Percentiles rank a stretch among this genome's conserved stretches.
Conservation (phyloP, 805 yeast genomes). For the Yamadazyma sp. region DNA sequence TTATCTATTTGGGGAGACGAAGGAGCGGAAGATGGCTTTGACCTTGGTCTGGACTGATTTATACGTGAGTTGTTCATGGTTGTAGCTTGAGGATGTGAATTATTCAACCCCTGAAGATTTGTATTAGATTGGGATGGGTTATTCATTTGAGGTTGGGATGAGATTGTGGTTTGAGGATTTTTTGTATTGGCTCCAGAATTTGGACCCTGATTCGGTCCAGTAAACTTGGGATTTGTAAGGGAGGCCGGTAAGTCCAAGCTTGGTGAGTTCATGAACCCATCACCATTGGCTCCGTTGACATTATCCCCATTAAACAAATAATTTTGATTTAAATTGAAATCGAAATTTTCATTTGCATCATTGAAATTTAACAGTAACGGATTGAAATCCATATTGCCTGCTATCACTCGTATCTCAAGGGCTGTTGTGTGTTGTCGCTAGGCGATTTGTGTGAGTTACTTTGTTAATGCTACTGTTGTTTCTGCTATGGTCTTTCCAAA, state of each 20-base stretch:
- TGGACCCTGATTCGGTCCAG: background rate
- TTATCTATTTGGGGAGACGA: conserved; percentile 7
- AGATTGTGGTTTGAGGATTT: background rate
- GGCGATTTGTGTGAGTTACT: too few species aligned
- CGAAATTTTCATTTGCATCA: conserved; percentile 6
- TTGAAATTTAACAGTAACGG: conserved; percentile 10
- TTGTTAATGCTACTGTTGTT: too few species aligned
- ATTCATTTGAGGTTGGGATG: background rate
- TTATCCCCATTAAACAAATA: conserved; percentile 1
- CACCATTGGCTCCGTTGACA: background rate
- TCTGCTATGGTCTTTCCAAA: too few species aligned
- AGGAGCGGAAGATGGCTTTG: conserved; percentile 7
- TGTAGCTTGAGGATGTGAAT: background rate
- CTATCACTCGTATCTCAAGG: too few species aligned
- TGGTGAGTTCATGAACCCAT: background rate
- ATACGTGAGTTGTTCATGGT: background rate
- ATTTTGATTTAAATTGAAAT: conserved; percentile 11
- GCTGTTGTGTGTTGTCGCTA: too few species aligned
- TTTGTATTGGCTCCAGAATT: background rate
- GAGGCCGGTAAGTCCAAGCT: background rate
- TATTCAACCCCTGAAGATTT: background rate
- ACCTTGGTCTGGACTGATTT: conserved; percentile 3
- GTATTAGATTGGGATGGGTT: too few species aligned
- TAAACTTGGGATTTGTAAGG: too few species aligned
- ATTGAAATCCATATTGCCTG: conserved; percentile 12